A percentile compares a stretch with the other conserved stretches of the same genome.
Conservation (phyloP, 2,329 filamentous ascomycete species). For the Drechslerella coelobrocha region DNA sequence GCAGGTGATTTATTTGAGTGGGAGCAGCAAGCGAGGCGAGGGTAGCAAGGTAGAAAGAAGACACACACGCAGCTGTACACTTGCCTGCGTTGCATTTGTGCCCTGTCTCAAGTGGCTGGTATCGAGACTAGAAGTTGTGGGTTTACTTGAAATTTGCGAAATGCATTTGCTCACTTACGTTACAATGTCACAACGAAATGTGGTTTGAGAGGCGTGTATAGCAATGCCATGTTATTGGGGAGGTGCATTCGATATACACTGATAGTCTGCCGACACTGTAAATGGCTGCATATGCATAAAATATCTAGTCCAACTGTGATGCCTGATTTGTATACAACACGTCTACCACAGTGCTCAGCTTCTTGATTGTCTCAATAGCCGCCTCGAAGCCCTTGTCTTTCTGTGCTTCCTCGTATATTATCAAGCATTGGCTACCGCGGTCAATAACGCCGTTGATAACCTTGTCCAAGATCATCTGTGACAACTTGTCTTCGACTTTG, state of each 20-base stretch:
- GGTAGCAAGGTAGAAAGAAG: not conserved
- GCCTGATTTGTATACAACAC: slow-evolving; percentile 98
- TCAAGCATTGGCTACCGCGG: slow-evolving; percentile 95
- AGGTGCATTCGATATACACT: not conserved
- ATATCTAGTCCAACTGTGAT: slow-evolving; percentile 78
- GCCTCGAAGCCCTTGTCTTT: slow-evolving; percentile 93
- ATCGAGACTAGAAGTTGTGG: too few relatives aligned
- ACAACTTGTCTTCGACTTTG: slow-evolving; percentile 97
- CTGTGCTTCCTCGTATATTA: slow-evolving; percentile 94
- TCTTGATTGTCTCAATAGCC: slow-evolving; percentile 92
- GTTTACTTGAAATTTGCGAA: not conserved
- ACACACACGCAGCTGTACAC: not conserved
- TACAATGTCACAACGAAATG: not conserved
- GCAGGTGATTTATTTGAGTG: not conserved
- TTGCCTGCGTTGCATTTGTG: not conserved
- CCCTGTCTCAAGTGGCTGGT: too few relatives aligned
- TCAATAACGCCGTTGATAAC: slow-evolving; percentile 97
- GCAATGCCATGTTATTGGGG: not conserved
- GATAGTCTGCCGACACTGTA: slow-evolving; percentile 6
- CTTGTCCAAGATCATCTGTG: slow-evolving; percentile 99
- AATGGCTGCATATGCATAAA: not conserved
- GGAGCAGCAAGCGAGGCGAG: not conserved
- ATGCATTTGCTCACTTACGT: not conserved
- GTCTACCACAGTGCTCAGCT: slow-evolving; percentile 95
- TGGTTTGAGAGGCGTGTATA: too few relatives aligned